Conservation (phyloP, 1,284 basidiomycete species). For the Cronartium ribicola region DNA sequence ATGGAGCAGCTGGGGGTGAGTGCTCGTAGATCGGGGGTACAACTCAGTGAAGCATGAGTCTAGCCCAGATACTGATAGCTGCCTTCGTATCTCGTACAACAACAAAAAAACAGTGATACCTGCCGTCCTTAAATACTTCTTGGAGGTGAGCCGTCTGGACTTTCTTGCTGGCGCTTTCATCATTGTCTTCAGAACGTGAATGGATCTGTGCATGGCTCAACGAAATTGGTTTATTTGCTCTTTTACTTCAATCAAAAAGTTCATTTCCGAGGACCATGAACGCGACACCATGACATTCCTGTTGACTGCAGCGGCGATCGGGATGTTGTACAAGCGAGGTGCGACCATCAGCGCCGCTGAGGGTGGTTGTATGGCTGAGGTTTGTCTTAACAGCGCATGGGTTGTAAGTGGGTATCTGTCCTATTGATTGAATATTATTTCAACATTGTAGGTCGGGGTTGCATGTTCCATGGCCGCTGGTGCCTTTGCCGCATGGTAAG, state of each 20-base stretch:
- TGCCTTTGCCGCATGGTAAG: conserved; percentile 85
- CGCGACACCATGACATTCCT: conserved; percentile 80
- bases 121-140: conserved; percentile 71
- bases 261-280: conserved; percentile 81
- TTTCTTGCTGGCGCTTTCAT: background rate
- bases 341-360: conserved; percentile 95
- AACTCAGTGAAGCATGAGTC: background rate
- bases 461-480: conserved; percentile 88
- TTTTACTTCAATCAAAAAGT: conserved; percentile 54
- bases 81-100: background rate
- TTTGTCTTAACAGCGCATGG: background rate
- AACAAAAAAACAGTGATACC: conserved; percentile 64
- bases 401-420: background rate
- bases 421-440: background rate
- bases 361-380: conserved; percentile 57
- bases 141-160: conserved; percentile 59
- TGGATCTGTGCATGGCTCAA: background rate
- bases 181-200: background rate
- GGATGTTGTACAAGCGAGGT: conserved; percentile 95
- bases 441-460: conserved; percentile 55
- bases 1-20: conserved; percentile 57
- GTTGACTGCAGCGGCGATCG: conserved; percentile 75
- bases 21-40: background rate
- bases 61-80: background rate
- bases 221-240: conserved; percentile 16